These are phyloP conservation scores for Colletotrichum ledebouriae DNA, from an alignment of 2,329 filamentous ascomycete species.

Conservation along the genomic window DNA sequence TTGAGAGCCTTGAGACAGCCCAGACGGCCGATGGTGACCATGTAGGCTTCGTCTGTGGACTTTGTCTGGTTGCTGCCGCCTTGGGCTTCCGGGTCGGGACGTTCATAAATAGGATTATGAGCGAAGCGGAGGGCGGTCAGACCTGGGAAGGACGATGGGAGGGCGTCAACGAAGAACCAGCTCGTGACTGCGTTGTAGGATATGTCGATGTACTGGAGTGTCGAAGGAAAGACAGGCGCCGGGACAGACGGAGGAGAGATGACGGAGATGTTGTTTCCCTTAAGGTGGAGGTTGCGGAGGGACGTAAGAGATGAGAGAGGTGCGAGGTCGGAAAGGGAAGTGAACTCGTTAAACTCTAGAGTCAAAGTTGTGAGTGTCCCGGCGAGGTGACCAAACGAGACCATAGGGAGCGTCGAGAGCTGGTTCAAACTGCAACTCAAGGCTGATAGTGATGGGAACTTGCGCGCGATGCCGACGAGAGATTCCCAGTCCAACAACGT, in stretches of 20 bases:
- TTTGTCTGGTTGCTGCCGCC: conserved; percentile 56
- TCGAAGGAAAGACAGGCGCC: conserved; percentile 64
- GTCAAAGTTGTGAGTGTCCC: conserved; percentile 72
- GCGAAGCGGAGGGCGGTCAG: conserved; percentile 82
- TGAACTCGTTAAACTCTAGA: conserved; percentile 80
- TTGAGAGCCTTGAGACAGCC: conserved; percentile 77
- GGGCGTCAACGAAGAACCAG: conserved; percentile 81
- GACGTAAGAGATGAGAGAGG: conserved; percentile 64
- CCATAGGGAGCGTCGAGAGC: conserved; percentile 63
- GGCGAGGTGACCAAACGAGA: conserved; percentile 57
- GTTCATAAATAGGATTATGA: conserved; percentile 86
- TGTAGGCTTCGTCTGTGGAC: conserved; percentile 84
- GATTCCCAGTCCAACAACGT: conserved; percentile 76
- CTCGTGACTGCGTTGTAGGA: conserved; percentile 77
- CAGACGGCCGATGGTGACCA: conserved; percentile 86
- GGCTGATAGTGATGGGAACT: conserved; percentile 65
- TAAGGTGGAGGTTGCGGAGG: conserved; percentile 76
- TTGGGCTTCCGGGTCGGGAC: conserved; percentile 55
- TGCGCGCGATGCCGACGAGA: conserved; percentile 65
- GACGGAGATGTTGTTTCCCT: conserved; percentile 78
- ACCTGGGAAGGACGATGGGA: conserved; percentile 78
- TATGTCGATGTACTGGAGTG: conserved; percentile 76
- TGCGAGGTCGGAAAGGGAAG: conserved; percentile 67
- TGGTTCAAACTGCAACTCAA: conserved; percentile 71
- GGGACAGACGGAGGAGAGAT: conserved; percentile 50